Conservation (phyloP, 495 filamentous ascomycete species). For the Darksidea phi region DNA sequence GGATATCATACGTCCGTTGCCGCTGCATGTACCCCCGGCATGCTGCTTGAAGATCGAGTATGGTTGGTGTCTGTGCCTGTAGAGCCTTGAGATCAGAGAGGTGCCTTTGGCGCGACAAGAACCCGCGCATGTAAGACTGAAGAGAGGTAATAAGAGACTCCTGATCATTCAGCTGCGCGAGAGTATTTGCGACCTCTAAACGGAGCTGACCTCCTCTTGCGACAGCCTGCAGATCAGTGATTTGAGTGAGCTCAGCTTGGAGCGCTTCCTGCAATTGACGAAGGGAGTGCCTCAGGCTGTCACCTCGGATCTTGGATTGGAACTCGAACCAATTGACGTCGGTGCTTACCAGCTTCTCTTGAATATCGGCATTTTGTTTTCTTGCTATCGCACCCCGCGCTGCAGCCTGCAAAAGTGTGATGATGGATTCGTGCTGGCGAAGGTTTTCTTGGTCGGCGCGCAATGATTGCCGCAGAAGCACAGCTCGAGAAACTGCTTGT, state of each 20-base stretch:
- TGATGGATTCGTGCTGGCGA: conserved; percentile 35
- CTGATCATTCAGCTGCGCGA: conserved; percentile 40
- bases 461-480: conserved; percentile 35
- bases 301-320: conserved; percentile 30
- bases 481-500: conserved; percentile 59
- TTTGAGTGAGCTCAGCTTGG: conserved; percentile 30
- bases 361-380: conserved; percentile 28
- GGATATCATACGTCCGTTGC: conserved; percentile 50
- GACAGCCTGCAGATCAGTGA: conserved; percentile 50
- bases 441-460: conserved; percentile 40
- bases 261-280: conserved; percentile 26
- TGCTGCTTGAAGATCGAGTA: conserved; percentile 68
- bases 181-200: conserved; percentile 39
- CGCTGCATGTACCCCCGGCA: conserved; percentile 63
- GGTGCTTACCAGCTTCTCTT: conserved; percentile 36
- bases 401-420: conserved; percentile 31
- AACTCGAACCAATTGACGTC: conserved; percentile 35
- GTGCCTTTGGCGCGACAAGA: conserved; percentile 47
- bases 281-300: conserved; percentile 27
- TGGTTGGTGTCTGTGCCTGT: conserved; percentile 53
- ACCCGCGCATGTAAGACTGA: conserved; percentile 40
- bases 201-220: conserved; percentile 46
- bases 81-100: conserved; percentile 57
- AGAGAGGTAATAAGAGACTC: conserved; percentile 42
- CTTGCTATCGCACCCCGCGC: conserved; percentile 27